Evolutionary conservation across 1,284 basidiomycete genomes (phyloP), one percentile per base, ranked within the genome.

Genomic region (Cystobasidium slooffiae): DNA sequence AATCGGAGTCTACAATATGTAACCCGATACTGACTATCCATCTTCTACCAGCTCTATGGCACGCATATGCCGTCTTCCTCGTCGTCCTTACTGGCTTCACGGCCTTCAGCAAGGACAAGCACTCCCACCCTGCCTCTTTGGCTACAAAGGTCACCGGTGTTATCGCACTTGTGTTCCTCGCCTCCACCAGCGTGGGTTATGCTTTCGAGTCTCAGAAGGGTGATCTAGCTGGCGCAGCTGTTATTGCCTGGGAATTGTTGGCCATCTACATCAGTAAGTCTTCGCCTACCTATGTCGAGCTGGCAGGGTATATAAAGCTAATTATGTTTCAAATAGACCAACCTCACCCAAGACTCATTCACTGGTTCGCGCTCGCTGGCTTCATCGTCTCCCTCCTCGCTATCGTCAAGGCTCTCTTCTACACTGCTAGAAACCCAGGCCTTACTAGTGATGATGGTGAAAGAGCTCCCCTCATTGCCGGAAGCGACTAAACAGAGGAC

Each of bases 41-140:
- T n/a, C n/a, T 55, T n/a, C 41, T 4, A 6, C 44, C 61, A 75
- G 68, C 74, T 39, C 69, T 75, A 39, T 82, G 80, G 78, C 82
- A 82, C 77, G 82, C 81, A 51, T 81, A 80, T 49, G 77, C 80
- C n/a, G 82, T 83, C 65, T 81, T 83, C n/a, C 77, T 82, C 22
- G 78, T 84, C 72, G 78, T 84, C 64, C 79, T 83, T 47, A 79
- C 80, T 20, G 83, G 77, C 3, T 83, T 84, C 74, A 80, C 82
- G n/a, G 82, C 82, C 10, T 82, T 83, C 75, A 75, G 76, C 55
- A 56, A 76, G 31, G 77, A 79, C 77, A 78, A 78, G n/a, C 75
- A 77, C 41, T 74, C 69, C 31, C 80, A 82, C 78, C 73, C 77
- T 69, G 80, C 82, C 5, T 80, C 82, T 16, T 75, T 82, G 46